Base-by-base conservation (phyloP, 2,329 filamentous ascomycete species). In the Stylonectria norvegica region DNA sequence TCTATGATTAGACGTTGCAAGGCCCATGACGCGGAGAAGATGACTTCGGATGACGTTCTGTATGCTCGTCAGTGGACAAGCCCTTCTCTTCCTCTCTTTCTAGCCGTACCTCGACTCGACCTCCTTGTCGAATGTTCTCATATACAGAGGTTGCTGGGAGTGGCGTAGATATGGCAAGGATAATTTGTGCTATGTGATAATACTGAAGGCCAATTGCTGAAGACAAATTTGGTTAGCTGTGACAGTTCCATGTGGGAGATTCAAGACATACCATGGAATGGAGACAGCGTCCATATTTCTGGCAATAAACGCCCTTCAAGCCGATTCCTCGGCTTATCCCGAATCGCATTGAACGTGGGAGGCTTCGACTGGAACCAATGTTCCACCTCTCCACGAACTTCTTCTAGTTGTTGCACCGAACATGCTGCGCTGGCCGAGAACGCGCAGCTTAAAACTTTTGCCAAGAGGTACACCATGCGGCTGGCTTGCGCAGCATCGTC, bases 401-500 rank as follows among this genome's bases (percentile, higher is more conserved):
- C 25, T 5, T 47, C 17, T 20, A 47, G 23, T 10, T 34, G 38
- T 12, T 47, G 17, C 5, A 23, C 17, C 6, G 37, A 38, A 30
- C 37, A 40, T 6, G 30, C 20, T 20, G 43, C 29, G 7, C 34
- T 17, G 6, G 34, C 17, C 5, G 36, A 36, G 25, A 47, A 47
- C 3, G 44, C 44, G 18, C 40, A 47, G 2, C 36, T 30, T 2
- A 47, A 34, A 1, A 38, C 36, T 17, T 47, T 47, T 1, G 28
- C 44, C 11, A 47, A 22, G 5, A 38, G 5, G 18, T 41, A 47
- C 0, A 47, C 41, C 45, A 47, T 47, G 11, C 35, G 36, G 5
- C 20, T 41, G n/a, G 45, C 45, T 34, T 44, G 44, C 2, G 45
- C 45, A 0, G 47, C 47, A 11, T 48, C 47, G 10, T 49, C 47